Base-by-base conservation (phyloP, 148 eudicot genomes). In the Beta vulgaris region DNA sequence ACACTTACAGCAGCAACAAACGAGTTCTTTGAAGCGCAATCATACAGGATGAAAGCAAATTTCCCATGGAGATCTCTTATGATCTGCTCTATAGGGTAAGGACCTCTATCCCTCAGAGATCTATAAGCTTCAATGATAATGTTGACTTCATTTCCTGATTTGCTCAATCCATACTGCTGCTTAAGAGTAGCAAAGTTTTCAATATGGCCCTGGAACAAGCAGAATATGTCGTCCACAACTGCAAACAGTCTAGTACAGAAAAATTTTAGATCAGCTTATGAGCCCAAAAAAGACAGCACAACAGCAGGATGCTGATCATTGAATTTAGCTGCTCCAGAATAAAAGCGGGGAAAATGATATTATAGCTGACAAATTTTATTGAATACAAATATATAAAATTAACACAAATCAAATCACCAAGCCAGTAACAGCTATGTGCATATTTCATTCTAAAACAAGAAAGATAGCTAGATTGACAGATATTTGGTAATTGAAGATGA, bases 181-280 rank as follows among this genome's bases (percentile, higher is more conserved):
- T 94, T 94, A 10, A 94, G 92, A 78, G 77, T 82, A 13, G 96
- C 90, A 68, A 94, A 74, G 73, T 92, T 91, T 77, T 90, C 91
- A 12, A 94, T 85, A 81, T 88, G 96, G 81, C 97, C 98, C 76
- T 87, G 87, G 73, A 95, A 95, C 84, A 92, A 78, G 87, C 98
- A 95, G 81, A 92, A 88, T 72, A 95, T 86, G 77, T 90, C 84
- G 70, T 94, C 98, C 80, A 89, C 86, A 5, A 88, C 97, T 49
- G 89, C 96, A 83, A 92, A 87, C 81, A 88, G 71, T 73, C 97
- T 92, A 71, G 36, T 31, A 19, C 1, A 55, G 37, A 25, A 26
- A 43, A 26, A 6, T 35, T 58, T 29, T n/a, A 46, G 31, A 71
- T 48, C 12, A 61, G 21, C n/a, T 64, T 12, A 37, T 66, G 34